A percentile compares a stretch with the other conserved stretches of the same genome.
These are phyloP conservation scores for Hemisphaericaspora subhashii DNA, from an alignment of 1,139 yeast genomes.

Conservation along the genomic window DNA sequence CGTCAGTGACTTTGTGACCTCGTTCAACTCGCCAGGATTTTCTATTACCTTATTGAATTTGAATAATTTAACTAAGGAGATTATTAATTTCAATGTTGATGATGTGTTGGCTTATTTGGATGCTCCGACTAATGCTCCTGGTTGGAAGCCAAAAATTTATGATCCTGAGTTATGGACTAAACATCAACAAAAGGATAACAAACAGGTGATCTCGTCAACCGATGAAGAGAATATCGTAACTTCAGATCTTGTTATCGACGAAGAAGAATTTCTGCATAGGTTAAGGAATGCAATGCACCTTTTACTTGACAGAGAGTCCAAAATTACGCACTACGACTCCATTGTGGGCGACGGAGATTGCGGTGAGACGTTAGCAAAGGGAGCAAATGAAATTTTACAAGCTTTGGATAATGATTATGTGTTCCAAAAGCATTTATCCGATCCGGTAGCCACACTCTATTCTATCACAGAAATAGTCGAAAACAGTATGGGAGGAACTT, in stretches of 20 bases:
- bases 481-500: constrained; percentile 93
- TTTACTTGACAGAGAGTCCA: constrained; percentile 63
- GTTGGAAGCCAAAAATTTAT: constrained; percentile 61
- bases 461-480: constrained; percentile 73
- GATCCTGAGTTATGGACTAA: constrained; percentile 25
- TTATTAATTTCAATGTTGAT: constrained; percentile 24
- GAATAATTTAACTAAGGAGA: constrained; percentile 40
- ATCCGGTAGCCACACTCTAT: constrained; percentile 50
- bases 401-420: constrained; percentile 45
- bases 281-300: constrained; percentile 52
- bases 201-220: constrained; percentile 34
- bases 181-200: constrained; percentile 9
- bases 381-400: constrained; percentile 69
- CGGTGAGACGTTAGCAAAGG: constrained; percentile 85
- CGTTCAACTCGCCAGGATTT: constrained; percentile 89
- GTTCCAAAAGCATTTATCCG: constrained; percentile 27
- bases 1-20: constrained; percentile 78
- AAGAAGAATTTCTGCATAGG: constrained; percentile 33
- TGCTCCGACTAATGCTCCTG: constrained; percentile 74
- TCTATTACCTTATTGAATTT: constrained; percentile 75
- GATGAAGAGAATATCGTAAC: constrained; percentile 22
- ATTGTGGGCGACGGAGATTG: constrained; percentile 97
- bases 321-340: constrained; percentile 81
- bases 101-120: constrained; percentile 56
- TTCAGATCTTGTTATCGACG: constrained; percentile 44